A percentile compares a stretch with the other conserved stretches of the same genome.
These are phyloP conservation scores for Amylocarpus encephaloides DNA, from an alignment of 2,329 filamentous ascomycete genomes.

Conservation along the genomic window DNA sequence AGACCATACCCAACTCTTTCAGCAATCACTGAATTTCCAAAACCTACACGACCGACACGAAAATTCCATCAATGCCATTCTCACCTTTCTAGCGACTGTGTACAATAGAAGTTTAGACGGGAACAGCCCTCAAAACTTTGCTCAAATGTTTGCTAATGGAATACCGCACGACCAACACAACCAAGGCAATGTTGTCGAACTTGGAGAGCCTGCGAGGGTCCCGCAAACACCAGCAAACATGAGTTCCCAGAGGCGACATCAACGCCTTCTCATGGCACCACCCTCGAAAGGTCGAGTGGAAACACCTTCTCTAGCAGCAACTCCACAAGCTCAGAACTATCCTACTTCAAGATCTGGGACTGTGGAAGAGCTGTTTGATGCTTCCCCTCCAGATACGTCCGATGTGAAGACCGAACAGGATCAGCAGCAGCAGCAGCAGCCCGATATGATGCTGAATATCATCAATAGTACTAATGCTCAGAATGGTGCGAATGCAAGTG, in stretches of 20 bases:
- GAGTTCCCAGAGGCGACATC: conserved; percentile 27
- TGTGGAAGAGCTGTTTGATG: conserved; percentile 56
- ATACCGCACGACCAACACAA: conserved; percentile 52
- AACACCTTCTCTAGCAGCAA: conserved; percentile 26
- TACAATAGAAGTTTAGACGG: conserved; percentile 91
- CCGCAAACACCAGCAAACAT: conserved; percentile 21
- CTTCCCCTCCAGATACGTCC: conserved; percentile 39
- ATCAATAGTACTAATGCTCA: conserved; percentile 59
- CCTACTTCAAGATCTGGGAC: conserved; percentile 39
- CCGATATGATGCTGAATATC: conserved; percentile 60
- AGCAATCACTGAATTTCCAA: conserved; percentile 84
- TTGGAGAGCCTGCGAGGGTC: conserved; percentile 45
- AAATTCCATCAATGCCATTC: conserved; percentile 96
- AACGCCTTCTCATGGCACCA: conserved; percentile 31
- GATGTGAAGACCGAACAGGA: conserved; percentile 51
- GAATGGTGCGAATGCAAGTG: conserved; percentile 31
- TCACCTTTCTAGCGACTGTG: conserved; percentile 93
- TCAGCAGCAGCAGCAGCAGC: conserved; percentile 37
- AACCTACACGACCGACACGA: conserved; percentile 93
- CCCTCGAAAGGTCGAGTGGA: conserved; percentile 16
- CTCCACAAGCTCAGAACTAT: conserved; percentile 21
- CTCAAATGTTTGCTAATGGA: conserved; percentile 75
- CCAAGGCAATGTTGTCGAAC: conserved; percentile 53
- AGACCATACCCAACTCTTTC: conserved; percentile 82
- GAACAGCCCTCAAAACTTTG: conserved; percentile 68